These are phyloP conservation scores for Tulasnella calospora DNA, from an alignment of 768 basidiomycete genomes.

Conservation along the genomic window DNA sequence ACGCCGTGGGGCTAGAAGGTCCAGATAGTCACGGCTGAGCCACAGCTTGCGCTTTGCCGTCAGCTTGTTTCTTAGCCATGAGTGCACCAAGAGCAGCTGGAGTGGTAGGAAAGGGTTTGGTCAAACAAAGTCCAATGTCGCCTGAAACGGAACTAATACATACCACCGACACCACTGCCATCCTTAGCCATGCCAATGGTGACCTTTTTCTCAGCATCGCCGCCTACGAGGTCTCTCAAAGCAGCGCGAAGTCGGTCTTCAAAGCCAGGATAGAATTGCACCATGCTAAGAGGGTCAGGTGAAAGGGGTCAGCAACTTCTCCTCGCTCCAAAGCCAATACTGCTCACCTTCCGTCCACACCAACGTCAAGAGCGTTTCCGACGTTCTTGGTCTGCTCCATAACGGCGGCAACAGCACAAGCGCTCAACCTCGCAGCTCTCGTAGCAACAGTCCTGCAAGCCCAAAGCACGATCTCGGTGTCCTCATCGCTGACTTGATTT, in stretches of 20 bases:
- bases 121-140: not conserved
- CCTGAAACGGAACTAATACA: constrained; percentile 34
- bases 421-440: constrained; percentile 78
- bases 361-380: constrained; percentile 57
- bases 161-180: constrained; percentile 95
- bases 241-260: constrained; percentile 69
- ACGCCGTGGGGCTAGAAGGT: not conserved
- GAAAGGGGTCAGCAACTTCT: not conserved
- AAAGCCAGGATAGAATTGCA: constrained; percentile 89
- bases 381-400: constrained; percentile 66
- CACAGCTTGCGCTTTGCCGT: not conserved
- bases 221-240: constrained; percentile 68
- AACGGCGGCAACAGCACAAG: constrained; percentile 79
- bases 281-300: constrained; percentile 51
- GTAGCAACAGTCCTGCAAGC: constrained; percentile 69
- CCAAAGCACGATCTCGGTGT: constrained; percentile 72
- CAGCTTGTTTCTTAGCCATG: constrained; percentile 61
- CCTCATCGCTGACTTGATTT: constrained; percentile 46
- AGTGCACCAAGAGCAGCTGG: constrained; percentile 84
- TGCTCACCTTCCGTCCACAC: constrained; percentile 84
- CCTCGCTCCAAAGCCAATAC: not conserved
- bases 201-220: constrained; percentile 71
- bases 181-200: constrained; percentile 93
- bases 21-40: not conserved
- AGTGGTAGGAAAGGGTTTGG: not conserved